phyloP scores from a whole-genome alignment of 78 protist species.

The Diacronema lutheri region DNA sequence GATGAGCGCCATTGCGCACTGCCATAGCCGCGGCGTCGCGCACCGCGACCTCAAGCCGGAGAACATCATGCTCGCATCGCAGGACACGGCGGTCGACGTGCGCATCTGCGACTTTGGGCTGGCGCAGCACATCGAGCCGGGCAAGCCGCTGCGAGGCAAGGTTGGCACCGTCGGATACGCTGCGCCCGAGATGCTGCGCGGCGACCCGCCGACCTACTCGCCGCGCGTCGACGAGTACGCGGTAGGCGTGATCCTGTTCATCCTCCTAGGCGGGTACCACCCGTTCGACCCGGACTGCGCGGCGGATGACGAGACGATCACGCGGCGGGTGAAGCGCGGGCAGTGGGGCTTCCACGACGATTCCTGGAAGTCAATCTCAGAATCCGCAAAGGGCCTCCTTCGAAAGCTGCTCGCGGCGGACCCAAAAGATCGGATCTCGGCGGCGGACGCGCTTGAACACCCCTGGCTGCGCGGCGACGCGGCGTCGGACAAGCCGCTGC shows the following conservation, averaged over 20 bases:
- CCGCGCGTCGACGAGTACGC: constrained; percentile 30
- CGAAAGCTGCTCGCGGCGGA: neutral
- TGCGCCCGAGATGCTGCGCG: neutral
- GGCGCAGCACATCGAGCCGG: neutral
- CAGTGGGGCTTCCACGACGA: too few species aligned
- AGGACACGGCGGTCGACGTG: neutral
- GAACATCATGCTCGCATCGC: neutral
- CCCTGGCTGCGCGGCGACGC: constrained; percentile 31
- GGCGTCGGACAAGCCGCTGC: neutral
- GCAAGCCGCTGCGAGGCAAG: neutral
- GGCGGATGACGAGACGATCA: neutral
- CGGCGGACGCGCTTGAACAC: neutral
- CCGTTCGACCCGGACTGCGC: neutral
- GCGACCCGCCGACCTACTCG: neutral
- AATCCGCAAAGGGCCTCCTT: neutral
- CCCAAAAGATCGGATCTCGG: neutral
- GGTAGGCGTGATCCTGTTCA: constrained; percentile 11
- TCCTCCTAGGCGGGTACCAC: constrained; percentile 1
- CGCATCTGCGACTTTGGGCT: constrained; percentile 12
- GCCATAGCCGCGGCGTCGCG: neutral
- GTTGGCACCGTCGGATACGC: neutral
- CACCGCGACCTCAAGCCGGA: constrained; percentile 44
- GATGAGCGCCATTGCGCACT: neutral
- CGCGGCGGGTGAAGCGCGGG: neutral
- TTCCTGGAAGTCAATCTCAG: neutral